Evolutionary conservation across 75 land plant genomes (phyloP), one percentile per base, ranked within the genome.

Genomic region (Cupressus sempervirens): DNA sequence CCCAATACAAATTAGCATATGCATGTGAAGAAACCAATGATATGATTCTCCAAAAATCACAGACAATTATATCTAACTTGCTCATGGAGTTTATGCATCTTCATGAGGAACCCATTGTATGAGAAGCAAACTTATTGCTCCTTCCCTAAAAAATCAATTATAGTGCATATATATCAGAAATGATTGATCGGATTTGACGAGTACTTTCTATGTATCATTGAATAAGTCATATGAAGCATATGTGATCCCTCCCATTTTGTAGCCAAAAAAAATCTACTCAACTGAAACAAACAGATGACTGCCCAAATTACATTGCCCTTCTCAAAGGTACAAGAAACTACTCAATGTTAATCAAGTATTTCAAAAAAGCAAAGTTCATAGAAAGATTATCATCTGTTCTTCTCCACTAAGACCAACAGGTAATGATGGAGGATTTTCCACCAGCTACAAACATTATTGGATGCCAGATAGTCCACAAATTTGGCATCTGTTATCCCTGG

Each of bases 381-480:
- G 20, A 79, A 79, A 76, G 9, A 4, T 43, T 45, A 0, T 26
- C 29, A 11, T 26, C 45, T 45, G 15, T 43, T 45, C 48, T 43
- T 79, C 41, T 14, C 30, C 46, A n/a, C 30, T 23, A 45, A 45
- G 15, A 45, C 15, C 13, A 29, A 10, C 50, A 79, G 29, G 13
- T 45, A 45, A 45, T 11, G 81, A 79, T 76, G 45, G 43, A 79
- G 3, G 4, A 79, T n/a, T 79, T 79, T 79, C 81, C 81, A 79
- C n/a, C 81, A 26, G 30, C 23, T 79, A n/a, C n/a, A 8, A 45
- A 50, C 48, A 5, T n/a, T 40, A 43, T n/a, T 45, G 3, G 46
- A 41, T 23, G 81, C 81, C 50, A 79, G 29, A 79, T 45, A 79
- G n/a, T 3, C 50, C 3, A n/a, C 2, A 30, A 36, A n/a, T 79